Evolutionary conservation across 2,329 filamentous ascomycete species (phyloP).

Genomic region (Pestalotiopsis sp.): DNA sequence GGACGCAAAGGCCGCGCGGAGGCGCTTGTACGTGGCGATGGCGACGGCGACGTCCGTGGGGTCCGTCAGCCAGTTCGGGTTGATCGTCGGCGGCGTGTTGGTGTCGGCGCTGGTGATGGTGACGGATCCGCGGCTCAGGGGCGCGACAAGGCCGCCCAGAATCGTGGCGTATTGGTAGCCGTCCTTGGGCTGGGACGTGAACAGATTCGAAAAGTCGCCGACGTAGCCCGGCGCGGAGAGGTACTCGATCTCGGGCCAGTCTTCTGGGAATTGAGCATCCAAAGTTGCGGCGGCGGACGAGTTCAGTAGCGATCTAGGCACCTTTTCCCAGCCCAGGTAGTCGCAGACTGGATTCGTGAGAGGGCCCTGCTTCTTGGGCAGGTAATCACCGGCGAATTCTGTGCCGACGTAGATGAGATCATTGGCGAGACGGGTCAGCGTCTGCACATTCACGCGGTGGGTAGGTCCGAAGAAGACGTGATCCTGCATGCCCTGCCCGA

Average conservation of each 20-base stretch:
- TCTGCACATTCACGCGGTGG: conserved; percentile 10
- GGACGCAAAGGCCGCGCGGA: conserved; percentile 31
- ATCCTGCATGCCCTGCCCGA: conserved; percentile 62
- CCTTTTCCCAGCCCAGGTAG: conserved; percentile 8
- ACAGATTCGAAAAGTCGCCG: conserved; percentile 14
- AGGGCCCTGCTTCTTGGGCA: conserved; percentile 1
- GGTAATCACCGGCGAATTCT: neutral
- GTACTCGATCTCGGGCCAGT: conserved; percentile 25
- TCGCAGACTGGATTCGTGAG: conserved; percentile 3
- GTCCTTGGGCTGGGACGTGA: conserved; percentile 14
- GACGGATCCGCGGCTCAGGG: conserved; percentile 18
- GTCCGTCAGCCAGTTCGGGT: conserved; percentile 47
- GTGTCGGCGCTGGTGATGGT: conserved; percentile 14
- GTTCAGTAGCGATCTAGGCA: neutral
- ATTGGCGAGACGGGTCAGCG: neutral
- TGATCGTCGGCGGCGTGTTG: conserved; percentile 31
- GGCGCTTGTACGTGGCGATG: conserved; percentile 42
- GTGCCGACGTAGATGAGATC: neutral
- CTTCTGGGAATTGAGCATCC: conserved; percentile 23
- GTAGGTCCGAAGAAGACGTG: conserved; percentile 33
- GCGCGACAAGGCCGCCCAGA: neutral
- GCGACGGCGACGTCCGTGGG: conserved; percentile 45
- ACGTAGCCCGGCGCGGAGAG: conserved; percentile 15
- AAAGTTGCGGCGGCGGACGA: neutral
- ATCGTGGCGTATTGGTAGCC: conserved; percentile 17